Conservation (phyloP, 164 flowering plant species). For the Litsea cubeba region DNA sequence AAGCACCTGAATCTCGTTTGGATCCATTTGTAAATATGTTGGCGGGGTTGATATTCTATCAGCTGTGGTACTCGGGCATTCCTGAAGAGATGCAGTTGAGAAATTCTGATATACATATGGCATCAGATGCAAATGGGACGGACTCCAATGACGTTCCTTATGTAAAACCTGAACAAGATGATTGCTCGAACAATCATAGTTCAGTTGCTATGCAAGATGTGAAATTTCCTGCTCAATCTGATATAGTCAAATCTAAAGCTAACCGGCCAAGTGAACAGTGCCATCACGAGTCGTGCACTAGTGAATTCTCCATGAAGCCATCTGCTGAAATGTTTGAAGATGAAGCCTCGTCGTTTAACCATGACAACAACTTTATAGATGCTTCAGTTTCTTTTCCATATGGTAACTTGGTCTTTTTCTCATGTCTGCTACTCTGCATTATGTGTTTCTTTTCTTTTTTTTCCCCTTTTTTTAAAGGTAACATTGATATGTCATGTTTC, state of each 20-base stretch:
- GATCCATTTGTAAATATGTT: slow-evolving; percentile 49
- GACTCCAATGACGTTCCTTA: slow-evolving; percentile 4
- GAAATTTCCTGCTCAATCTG: slow-evolving; percentile 13
- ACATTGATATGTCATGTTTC: background rate
- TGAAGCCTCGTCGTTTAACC: slow-evolving; percentile 14
- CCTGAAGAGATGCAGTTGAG: slow-evolving; percentile 46
- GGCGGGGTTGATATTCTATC: slow-evolving; percentile 54
- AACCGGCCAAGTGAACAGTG: slow-evolving; percentile 18
- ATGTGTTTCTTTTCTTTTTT: too few relatives aligned
- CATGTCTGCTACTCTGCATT: background rate
- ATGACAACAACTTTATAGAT: slow-evolving; percentile 16
- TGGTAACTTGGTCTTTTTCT: slow-evolving; percentile 32
- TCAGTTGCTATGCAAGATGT: slow-evolving; percentile 22
- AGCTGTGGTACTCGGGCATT: slow-evolving; percentile 57
- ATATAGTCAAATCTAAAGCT: slow-evolving; percentile 53
- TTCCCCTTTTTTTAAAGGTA: too few relatives aligned
- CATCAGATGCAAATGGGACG: slow-evolving; percentile 24
- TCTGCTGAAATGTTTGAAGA: slow-evolving; percentile 30
- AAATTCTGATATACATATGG: slow-evolving; percentile 18
- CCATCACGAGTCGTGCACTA: slow-evolving; percentile 10
- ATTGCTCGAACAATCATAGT: slow-evolving; percentile 23
- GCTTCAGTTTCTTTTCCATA: slow-evolving; percentile 37
- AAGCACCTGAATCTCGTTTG: slow-evolving; percentile 27
- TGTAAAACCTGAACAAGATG: slow-evolving; percentile 9
- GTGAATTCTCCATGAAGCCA: slow-evolving; percentile 25